These are phyloP conservation scores for Lactarius pseudohatsudake DNA, from an alignment of 768 basidiomycete genomes.

Conservation along the genomic window DNA sequence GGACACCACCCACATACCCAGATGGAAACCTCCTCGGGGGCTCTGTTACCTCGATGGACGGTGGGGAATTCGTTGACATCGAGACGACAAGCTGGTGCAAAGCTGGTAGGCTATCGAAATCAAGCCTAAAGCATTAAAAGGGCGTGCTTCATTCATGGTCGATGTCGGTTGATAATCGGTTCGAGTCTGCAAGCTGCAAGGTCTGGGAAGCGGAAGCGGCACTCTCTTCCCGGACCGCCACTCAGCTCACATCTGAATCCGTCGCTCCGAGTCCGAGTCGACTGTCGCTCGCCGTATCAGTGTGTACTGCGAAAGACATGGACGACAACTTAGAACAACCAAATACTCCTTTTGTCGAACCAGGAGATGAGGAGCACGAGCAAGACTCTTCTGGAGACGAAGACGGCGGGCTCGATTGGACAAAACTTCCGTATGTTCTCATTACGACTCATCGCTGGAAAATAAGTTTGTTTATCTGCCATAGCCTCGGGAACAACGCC, in stretches of 20 bases:
- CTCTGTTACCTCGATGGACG: conserved; percentile 17
- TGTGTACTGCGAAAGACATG: conserved; percentile 40
- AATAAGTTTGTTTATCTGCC: background rate
- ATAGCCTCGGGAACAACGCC: conserved; percentile 30
- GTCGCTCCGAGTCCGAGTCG: too few relatives aligned
- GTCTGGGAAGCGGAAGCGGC: too few relatives aligned
- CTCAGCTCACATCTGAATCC: background rate
- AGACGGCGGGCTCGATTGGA: conserved; percentile 80
- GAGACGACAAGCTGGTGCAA: background rate
- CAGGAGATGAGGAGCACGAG: conserved; percentile 45
- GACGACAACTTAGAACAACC: conserved; percentile 59
- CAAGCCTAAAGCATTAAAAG: background rate
- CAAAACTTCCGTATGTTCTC: conserved; percentile 60
- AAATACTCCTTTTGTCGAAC: conserved; percentile 34
- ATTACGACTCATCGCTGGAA: background rate
- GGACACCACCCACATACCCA: conserved; percentile 17
- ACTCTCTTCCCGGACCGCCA: background rate
- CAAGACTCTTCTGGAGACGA: conserved; percentile 64
- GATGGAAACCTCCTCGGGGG: conserved; percentile 24
- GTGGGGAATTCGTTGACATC: conserved; percentile 2
- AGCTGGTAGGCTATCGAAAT: background rate
- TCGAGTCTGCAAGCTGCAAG: too few relatives aligned
- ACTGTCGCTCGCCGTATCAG: background rate
- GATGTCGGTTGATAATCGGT: background rate
- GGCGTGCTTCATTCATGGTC: background rate